phyloP scores from a whole-genome alignment of 495 filamentous ascomycete species.

The Penicillium malachiteum region DNA sequence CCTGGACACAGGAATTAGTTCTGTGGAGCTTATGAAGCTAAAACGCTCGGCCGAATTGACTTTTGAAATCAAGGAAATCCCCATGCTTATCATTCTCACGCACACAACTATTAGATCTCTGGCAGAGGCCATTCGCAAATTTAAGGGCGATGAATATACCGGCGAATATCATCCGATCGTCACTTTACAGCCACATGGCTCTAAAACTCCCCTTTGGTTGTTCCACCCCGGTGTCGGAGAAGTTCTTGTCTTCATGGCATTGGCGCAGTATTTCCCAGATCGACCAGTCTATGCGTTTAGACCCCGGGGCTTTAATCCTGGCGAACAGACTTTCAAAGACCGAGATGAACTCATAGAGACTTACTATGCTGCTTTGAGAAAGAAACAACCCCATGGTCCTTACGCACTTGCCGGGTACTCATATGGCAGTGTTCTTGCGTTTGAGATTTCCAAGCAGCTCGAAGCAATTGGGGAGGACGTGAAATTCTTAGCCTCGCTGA shows the following conservation, averaged over 20 bases:
- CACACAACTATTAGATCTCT: constrained; percentile 37
- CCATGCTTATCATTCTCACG: constrained; percentile 38
- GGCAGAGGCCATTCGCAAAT: constrained; percentile 21
- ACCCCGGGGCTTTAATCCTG: constrained; percentile 49
- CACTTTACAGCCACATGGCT: constrained; percentile 19
- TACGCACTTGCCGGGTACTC: constrained; percentile 59
- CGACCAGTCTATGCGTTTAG: constrained; percentile 56
- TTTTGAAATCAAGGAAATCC: constrained; percentile 22
- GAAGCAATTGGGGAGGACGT: constrained; percentile 31
- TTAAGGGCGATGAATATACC: neutral
- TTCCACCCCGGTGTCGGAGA: constrained; percentile 60
- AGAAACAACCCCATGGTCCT: constrained; percentile 51
- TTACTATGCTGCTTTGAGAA: constrained; percentile 47
- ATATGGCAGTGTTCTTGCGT: constrained; percentile 54
- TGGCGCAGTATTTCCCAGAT: constrained; percentile 45
- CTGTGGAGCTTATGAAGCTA: constrained; percentile 42
- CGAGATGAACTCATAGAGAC: constrained; percentile 35
- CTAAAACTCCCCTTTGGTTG: constrained; percentile 55
- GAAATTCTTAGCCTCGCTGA: constrained; percentile 30
- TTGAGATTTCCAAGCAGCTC: constrained; percentile 52
- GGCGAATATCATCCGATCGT: constrained; percentile 33
- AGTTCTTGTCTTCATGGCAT: constrained; percentile 53
- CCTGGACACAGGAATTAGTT: constrained; percentile 44
- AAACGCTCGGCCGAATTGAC: constrained; percentile 15
- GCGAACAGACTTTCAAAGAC: constrained; percentile 32